Base-by-base conservation (phyloP, 2,329 filamentous ascomycete genomes). In the Rhynchosporium secalis region DNA sequence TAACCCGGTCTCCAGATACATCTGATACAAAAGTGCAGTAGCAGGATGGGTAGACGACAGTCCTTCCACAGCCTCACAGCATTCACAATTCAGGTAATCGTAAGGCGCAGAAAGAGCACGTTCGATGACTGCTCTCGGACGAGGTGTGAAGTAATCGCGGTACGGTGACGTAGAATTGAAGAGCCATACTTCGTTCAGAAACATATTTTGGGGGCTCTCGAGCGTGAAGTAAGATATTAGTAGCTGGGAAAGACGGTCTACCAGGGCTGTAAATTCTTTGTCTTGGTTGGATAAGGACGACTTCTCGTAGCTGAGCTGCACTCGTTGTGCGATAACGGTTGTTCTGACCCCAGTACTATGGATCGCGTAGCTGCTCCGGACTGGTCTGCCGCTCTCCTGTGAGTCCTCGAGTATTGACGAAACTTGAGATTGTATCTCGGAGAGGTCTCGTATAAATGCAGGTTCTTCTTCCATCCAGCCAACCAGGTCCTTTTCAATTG, bases 271-370 rank as follows among this genome's bases (percentile, higher is more conserved):
- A 72, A 91, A 91, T 4, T 83, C 81, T 66, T 84, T 85, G 75
- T 94, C 91, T 67, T 88, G 81, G 49, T 87, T 82, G 0, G 88
- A 90, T 33, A 94, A 80, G 3, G 83, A 80, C 1, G 89, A 86
- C 67, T 87, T 87, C 72, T 92, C 87, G 66, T 86, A 89, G 75
- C 88, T 91, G 46, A 95, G 80, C 71, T 92, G 87, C 20, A 95
- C 90, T 72, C 90, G 90, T 72, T 94, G 90, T 15, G 90, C 90
- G 56, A 94, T 86, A 38, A 94, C 85, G 0, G 91, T 94, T 1
- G 90, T 91, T 49, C 91, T 83, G 46, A 91, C 76, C 48, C 89
- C 86, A 66, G 86, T 87, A 75, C 83, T 84, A 66, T 88, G 87
- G 10, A 88, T 82, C 69, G 88, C 88, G 74, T 95, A 90, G 72